phyloP scores from a whole-genome alignment of 768 basidiomycete species.

The Pulveroboletus ravenelii region DNA sequence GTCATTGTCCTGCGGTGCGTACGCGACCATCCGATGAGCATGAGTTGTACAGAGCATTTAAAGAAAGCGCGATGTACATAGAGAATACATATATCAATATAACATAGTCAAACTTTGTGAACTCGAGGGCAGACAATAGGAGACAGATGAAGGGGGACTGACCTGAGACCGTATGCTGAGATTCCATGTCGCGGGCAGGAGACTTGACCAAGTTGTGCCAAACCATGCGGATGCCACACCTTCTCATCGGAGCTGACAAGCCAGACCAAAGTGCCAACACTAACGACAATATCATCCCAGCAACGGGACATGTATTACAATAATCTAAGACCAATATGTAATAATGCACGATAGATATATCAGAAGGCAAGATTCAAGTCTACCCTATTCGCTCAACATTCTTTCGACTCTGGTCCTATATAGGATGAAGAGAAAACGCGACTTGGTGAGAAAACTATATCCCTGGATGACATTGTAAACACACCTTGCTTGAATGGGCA shows the following conservation, averaged over 20 bases:
- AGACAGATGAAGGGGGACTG: conserved; percentile 31
- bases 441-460: too few species aligned
- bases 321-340: too few species aligned
- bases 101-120: conserved; percentile 54
- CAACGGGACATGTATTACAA: too few species aligned
- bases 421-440: too few species aligned
- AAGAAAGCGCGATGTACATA: not conserved
- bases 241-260: too few species aligned
- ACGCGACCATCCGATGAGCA: not conserved
- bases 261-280: too few species aligned
- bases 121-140: conserved; percentile 58
- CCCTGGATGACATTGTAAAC: not conserved
- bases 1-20: conserved; percentile 55
- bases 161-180: conserved; percentile 31
- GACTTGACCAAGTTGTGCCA: not conserved
- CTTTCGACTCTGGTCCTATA: too few species aligned
- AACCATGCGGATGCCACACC: too few species aligned
- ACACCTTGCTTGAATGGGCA: not conserved
- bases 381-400: too few species aligned
- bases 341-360: too few species aligned
- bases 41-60: not conserved
- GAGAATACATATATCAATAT: conserved; percentile 38
- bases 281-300: too few species aligned
- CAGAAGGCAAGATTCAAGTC: too few species aligned
- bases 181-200: conserved; percentile 11